A percentile compares a stretch with the other conserved stretches of the same genome.
These are phyloP conservation scores for Platanus orientalis DNA, from an alignment of 164 flowering plant genomes.

Conservation along the genomic window DNA sequence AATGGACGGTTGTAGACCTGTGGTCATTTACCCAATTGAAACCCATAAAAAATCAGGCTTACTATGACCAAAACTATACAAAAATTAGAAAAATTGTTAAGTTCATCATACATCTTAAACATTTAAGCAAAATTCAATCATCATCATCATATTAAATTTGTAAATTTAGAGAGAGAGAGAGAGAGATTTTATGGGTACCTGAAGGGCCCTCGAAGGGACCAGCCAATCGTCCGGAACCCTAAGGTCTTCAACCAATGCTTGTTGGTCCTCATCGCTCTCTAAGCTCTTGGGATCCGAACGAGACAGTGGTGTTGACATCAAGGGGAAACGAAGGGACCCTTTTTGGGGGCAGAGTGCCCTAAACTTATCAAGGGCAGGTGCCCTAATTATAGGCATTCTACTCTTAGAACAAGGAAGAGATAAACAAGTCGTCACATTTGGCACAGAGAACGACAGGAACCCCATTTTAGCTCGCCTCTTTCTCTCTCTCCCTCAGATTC, in stretches of 20 bases:
- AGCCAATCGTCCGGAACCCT: slow-evolving; percentile 73
- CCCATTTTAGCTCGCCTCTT: too few species aligned
- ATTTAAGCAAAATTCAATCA: too few species aligned
- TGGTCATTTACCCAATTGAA: too few species aligned
- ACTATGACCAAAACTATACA: too few species aligned
- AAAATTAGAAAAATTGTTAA: too few species aligned
- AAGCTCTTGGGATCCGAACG: slow-evolving; percentile 10
- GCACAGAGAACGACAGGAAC: not conserved
- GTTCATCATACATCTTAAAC: too few species aligned
- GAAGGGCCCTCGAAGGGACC: slow-evolving; percentile 56
- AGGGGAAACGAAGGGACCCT: not conserved
- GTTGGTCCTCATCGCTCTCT: slow-evolving; percentile 24
- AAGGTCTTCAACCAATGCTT: slow-evolving; percentile 44
- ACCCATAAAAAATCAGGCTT: too few species aligned
- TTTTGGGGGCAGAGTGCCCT: not conserved
- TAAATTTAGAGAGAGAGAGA: not conserved
- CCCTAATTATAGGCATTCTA: not conserved
- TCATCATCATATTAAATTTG: too few species aligned
- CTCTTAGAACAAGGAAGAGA: not conserved
- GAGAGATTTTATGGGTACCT: slow-evolving; percentile 38
- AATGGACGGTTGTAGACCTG: too few species aligned
- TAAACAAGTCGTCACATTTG: not conserved
- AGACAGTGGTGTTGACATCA: slow-evolving; percentile 7
- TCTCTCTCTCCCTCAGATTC: too few species aligned
- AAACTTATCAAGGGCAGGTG: not conserved